phyloP scores from a whole-genome alignment of 176 grass and related monocot genomes.

The Cocos nucifera region DNA sequence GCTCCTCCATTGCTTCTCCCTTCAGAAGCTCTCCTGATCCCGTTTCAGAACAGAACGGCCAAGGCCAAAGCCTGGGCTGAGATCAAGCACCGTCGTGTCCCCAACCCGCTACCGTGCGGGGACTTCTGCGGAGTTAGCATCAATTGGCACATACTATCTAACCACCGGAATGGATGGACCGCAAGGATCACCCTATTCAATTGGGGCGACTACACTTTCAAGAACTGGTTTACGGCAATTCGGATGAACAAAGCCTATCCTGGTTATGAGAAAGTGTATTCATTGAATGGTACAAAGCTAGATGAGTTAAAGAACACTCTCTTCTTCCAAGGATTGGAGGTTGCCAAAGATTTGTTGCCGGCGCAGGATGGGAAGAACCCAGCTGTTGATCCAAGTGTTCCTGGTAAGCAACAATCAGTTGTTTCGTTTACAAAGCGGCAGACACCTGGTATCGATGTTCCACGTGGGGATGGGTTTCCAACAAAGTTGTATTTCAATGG shows the following conservation, averaged over 20 bases:
- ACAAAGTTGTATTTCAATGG: conserved; percentile 72
- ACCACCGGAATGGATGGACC: conserved; percentile 76
- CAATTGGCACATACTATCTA: conserved; percentile 83
- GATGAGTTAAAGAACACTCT: conserved; percentile 43
- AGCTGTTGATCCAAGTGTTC: conserved; percentile 18
- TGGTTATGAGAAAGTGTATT: conserved; percentile 89
- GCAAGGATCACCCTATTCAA: conserved; percentile 85
- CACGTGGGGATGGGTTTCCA: conserved; percentile 56
- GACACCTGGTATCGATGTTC: conserved; percentile 38
- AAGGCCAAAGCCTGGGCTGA: conserved; percentile 75
- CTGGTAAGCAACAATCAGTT: conserved; percentile 81
- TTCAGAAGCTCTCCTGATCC: conserved; percentile 63
- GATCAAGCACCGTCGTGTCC: conserved; percentile 59
- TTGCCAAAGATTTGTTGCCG: conserved; percentile 39
- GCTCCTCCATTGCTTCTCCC: conserved; percentile 43
- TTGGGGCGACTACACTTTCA: conserved; percentile 87
- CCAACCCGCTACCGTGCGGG: conserved; percentile 47
- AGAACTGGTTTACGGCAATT: conserved; percentile 83
- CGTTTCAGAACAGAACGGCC: conserved; percentile 61
- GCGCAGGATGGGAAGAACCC: conserved; percentile 40
- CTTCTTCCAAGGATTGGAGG: conserved; percentile 75
- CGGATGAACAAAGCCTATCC: conserved; percentile 27
- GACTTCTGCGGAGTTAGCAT: conserved; percentile 80
- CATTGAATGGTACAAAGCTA: conserved; percentile 70
- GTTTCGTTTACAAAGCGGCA: conserved; percentile 62